Conservation (phyloP, 305 asterid genomes). For the Caryopteris hybrid region DNA sequence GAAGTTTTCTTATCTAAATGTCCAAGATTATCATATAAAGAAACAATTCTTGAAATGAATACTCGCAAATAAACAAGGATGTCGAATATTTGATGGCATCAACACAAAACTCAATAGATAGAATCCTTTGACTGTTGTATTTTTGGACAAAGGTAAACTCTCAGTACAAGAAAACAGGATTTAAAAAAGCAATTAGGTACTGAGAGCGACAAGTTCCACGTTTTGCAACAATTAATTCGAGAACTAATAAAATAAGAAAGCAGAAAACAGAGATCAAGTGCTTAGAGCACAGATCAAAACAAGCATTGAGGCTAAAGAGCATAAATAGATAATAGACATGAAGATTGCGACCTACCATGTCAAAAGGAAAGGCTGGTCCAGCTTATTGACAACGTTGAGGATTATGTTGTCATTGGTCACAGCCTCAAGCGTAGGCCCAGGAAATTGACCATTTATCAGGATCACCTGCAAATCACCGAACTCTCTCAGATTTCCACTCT, state of each 20-base stretch:
- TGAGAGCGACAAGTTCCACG: neutral
- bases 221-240: neutral
- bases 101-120: neutral
- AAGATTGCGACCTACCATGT: constrained; percentile 64
- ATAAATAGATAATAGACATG: neutral
- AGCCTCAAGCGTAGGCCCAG: constrained; percentile 80
- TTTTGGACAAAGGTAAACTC: neutral
- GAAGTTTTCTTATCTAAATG: neutral
- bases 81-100: neutral
- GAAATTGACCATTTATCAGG: constrained; percentile 90
- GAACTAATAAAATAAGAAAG: neutral
- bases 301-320: neutral
- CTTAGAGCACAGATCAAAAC: neutral
- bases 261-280: neutral
- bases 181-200: neutral
- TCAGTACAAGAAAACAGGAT: neutral
- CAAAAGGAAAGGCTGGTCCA: constrained; percentile 83
- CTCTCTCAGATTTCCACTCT: neutral
- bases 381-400: constrained; percentile 67
- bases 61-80: neutral
- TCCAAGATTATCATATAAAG: neutral
- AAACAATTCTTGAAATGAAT: neutral
- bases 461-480: constrained; percentile 53
- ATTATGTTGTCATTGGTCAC: constrained; percentile 87
- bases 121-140: neutral